Evolutionary conservation across 1,284 basidiomycete species (phyloP), one percentile per base, ranked within the genome.

Genomic region (Austroboletus niveus): DNA sequence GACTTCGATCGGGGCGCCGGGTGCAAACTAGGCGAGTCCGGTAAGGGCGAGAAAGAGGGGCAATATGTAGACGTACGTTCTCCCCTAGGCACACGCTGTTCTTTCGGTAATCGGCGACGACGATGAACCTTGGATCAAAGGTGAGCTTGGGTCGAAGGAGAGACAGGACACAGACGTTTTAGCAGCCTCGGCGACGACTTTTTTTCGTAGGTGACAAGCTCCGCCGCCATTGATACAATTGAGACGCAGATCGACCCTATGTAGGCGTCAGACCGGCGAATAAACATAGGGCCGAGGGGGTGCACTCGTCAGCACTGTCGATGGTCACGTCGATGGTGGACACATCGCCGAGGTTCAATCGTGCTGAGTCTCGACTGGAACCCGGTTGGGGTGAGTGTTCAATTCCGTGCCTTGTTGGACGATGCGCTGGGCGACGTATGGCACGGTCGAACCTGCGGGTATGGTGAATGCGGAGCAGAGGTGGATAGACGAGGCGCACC

Each of bases 201-300:
- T 99, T 74, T 99, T 96, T 36, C 95, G 84, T 32, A 99, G 73
- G 62, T 99, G 97, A 71, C 96, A 98, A 1, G 94, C 96, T 10
- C 96, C 96, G 52, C 96, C 96, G 12, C 96, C 96, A 72, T 99
- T 99, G 76, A 99, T 96, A 56, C 91, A 91, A 74, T 99, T 97
- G 49, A 99, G 77, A 38, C 85, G 73, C 41, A 78, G 72, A 72
- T 98, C 95, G 32, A 98, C 93, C 72, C 92, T 95, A 61, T 32
- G 38, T 7, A 24, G 47, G 42, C n/a, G 15, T 52, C 32, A 51
- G 38, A 10, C 8, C 10, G 7, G 7, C 20, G n/a, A 22, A 9
- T 20, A 20, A 10, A 22, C 9, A 5, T 8, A 9, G 38, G 12
- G 38, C 7, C 7, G 38, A 9, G 1, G 9, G 31, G 17, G 77